Conservation (phyloP, 2,329 filamentous ascomycete genomes). For the Alternaria consortialis region DNA sequence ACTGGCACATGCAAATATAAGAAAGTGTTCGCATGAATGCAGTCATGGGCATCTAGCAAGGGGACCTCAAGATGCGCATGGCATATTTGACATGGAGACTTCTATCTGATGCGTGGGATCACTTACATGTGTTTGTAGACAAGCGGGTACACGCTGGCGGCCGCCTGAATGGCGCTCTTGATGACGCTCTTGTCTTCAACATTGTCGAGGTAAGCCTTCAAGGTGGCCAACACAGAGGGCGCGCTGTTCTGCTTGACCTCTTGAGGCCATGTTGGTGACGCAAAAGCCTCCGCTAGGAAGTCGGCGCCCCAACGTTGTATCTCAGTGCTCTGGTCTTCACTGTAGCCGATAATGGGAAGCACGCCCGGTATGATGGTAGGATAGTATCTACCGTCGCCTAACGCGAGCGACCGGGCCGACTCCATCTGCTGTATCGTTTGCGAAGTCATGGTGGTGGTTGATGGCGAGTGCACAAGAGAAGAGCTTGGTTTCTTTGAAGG, state of each 20-base stretch:
- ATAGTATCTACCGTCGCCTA: constrained; percentile 88
- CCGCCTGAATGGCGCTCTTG: constrained; percentile 85
- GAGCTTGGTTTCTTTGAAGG: constrained; percentile 37
- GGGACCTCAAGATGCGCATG: constrained; percentile 23
- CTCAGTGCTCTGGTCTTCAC: constrained; percentile 71
- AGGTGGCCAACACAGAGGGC: constrained; percentile 77
- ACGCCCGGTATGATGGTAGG: constrained; percentile 91
- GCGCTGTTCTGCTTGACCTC: constrained; percentile 83
- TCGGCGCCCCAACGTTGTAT: constrained; percentile 95
- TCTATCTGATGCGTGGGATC: constrained; percentile 35
- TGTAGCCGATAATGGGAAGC: constrained; percentile 84
- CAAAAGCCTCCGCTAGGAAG: constrained; percentile 94
- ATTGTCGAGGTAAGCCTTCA: constrained; percentile 61
- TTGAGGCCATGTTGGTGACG: constrained; percentile 81
- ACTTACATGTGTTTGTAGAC: constrained; percentile 95
- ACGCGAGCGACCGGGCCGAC: constrained; percentile 86
- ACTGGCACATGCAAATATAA: constrained; percentile 62
- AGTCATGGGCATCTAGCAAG: constrained; percentile 22
- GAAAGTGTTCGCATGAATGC: constrained; percentile 38
- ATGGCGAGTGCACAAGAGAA: constrained; percentile 23
- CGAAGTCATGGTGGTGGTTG: constrained; percentile 38
- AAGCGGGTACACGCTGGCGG: constrained; percentile 91
- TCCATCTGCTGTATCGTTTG: constrained; percentile 77
- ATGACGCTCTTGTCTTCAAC: constrained; percentile 81
- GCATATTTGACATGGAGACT: constrained; percentile 24